phyloP scores from a whole-genome alignment of 306 rosid genomes.

The Trichosanthes cucumerina region DNA sequence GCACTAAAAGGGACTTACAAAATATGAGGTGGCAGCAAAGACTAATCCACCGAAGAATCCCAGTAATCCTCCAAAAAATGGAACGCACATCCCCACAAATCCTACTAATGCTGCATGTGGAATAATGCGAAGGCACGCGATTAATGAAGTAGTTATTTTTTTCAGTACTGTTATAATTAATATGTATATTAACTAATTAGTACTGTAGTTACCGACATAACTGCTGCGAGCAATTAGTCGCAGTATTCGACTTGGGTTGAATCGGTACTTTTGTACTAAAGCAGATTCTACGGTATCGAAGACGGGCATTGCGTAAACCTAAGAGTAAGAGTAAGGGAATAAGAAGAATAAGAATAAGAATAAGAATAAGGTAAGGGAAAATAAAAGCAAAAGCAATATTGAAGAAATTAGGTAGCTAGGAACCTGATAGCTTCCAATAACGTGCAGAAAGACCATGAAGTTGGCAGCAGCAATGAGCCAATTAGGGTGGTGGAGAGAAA shows the following conservation, averaged over 20 bases:
- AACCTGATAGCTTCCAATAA: conserved; percentile 64
- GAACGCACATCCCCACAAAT: conserved; percentile 40
- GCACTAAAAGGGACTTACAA: too few relatives aligned
- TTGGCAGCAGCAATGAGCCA: conserved; percentile 55
- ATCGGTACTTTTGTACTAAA: conserved; percentile 20
- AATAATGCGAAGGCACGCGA: background rate
- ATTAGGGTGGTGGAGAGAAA: conserved; percentile 39
- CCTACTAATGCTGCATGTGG: conserved; percentile 24
- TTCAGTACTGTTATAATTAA: too few relatives aligned
- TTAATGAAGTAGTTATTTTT: too few relatives aligned
- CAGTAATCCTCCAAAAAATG: conserved; percentile 64
- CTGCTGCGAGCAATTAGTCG: conserved; percentile 26
- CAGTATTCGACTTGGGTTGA: conserved; percentile 25
- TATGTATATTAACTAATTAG: background rate
- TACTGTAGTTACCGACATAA: conserved; percentile 40
- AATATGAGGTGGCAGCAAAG: conserved; percentile 55
- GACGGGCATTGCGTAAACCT: conserved; percentile 59
- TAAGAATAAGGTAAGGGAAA: too few relatives aligned
- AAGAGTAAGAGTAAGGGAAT: too few relatives aligned
- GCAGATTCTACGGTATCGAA: conserved; percentile 42
- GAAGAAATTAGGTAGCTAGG: too few relatives aligned
- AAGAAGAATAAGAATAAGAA: too few relatives aligned
- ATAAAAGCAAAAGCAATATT: too few relatives aligned
- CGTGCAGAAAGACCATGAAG: conserved; percentile 59
- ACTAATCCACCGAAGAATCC: conserved; percentile 73